A percentile compares a stretch with the other conserved stretches of the same genome.
Evolutionary conservation across 805 yeast genomes (phyloP).

Genomic region (Soucietia sequanensis): DNA sequence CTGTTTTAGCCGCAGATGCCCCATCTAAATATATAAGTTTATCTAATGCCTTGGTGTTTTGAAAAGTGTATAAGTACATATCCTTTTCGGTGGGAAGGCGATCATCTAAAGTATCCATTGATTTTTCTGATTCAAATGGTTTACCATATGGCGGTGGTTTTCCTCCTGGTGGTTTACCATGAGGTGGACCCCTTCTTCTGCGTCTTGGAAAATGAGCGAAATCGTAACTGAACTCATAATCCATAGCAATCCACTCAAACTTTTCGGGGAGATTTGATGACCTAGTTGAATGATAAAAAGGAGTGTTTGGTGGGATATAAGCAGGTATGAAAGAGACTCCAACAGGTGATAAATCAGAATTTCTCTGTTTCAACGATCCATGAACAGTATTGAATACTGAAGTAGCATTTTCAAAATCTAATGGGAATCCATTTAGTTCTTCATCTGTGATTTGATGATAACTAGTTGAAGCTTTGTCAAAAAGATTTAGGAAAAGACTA

Average conservation of each 20-base stretch:
- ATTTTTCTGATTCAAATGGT: slow-evolving; percentile 6
- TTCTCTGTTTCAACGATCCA: slow-evolving; percentile 51
- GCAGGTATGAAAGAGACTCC: slow-evolving; percentile 63
- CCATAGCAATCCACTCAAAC: slow-evolving; percentile 66
- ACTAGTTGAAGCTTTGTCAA: no score
- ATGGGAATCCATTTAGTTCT: no score
- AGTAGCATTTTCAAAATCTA: slow-evolving; percentile 50
- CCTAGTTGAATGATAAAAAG: slow-evolving; percentile 53
- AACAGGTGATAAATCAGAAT: slow-evolving; percentile 51
- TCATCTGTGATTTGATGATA: no score
- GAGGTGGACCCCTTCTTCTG: slow-evolving; percentile 2
- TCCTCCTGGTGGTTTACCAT: slow-evolving; percentile 4
- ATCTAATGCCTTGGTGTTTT: slow-evolving; percentile 45
- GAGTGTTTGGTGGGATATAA: slow-evolving; percentile 56
- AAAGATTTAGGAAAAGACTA: no score
- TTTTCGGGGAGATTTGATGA: slow-evolving; percentile 40
- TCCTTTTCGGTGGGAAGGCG: slow-evolving; percentile 6
- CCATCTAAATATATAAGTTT: slow-evolving; percentile 59
- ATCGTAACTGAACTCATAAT: slow-evolving; percentile 56
- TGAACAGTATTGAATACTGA: slow-evolving; percentile 56
- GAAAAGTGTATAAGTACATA: slow-evolving; percentile 43
- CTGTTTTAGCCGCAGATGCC: slow-evolving; percentile 62
- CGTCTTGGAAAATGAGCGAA: slow-evolving; percentile 35
- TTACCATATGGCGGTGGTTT: slow-evolving; percentile 6
- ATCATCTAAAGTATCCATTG: slow-evolving; percentile 1